These are phyloP conservation scores for Phialocephala subalpina DNA, from an alignment of 2,329 filamentous ascomycete genomes.

Conservation along the genomic window DNA sequence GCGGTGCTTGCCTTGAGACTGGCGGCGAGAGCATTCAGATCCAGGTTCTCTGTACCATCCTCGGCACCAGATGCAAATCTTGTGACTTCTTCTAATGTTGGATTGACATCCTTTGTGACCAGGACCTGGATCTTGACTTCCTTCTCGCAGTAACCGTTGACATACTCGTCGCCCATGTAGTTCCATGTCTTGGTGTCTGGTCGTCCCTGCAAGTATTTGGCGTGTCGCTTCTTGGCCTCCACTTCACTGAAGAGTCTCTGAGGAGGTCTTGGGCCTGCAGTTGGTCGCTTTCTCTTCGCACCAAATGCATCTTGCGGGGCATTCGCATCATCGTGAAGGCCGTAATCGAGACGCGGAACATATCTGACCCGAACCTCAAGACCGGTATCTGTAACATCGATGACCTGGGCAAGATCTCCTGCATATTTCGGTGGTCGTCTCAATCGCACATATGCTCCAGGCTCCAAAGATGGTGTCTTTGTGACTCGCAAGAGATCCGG, in stretches of 20 bases:
- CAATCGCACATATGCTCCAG: slow-evolving; percentile 91
- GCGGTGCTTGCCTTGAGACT: slow-evolving; percentile 86
- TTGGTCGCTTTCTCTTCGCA: slow-evolving; percentile 80
- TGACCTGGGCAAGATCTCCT: slow-evolving; percentile 89
- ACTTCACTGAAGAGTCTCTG: slow-evolving; percentile 91
- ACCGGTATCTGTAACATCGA: slow-evolving; percentile 92
- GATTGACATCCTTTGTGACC: slow-evolving; percentile 88
- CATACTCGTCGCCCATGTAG: slow-evolving; percentile 88
- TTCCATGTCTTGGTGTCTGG: slow-evolving; percentile 71
- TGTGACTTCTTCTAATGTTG: slow-evolving; percentile 94
- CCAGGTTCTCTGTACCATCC: slow-evolving; percentile 92
- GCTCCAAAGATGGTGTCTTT: slow-evolving; percentile 85
- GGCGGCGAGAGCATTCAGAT: slow-evolving; percentile 88
- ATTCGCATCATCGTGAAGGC: slow-evolving; percentile 78
- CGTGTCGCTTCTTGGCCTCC: slow-evolving; percentile 89
- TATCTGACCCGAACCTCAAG: slow-evolving; percentile 86
- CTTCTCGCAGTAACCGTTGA: slow-evolving; percentile 93
- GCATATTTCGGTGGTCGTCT: slow-evolving; percentile 81
- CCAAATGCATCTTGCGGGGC: slow-evolving; percentile 46
- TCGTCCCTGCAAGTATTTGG: slow-evolving; percentile 61
- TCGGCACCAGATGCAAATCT: slow-evolving; percentile 88
- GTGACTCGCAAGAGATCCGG: slow-evolving; percentile 91
- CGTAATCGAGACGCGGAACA: slow-evolving; percentile 92
- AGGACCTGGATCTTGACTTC: slow-evolving; percentile 91
- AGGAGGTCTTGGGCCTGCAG: slow-evolving; percentile 75